These are phyloP conservation scores for Litsea cubeba DNA, from an alignment of 164 flowering plant genomes.

Conservation along the genomic window DNA sequence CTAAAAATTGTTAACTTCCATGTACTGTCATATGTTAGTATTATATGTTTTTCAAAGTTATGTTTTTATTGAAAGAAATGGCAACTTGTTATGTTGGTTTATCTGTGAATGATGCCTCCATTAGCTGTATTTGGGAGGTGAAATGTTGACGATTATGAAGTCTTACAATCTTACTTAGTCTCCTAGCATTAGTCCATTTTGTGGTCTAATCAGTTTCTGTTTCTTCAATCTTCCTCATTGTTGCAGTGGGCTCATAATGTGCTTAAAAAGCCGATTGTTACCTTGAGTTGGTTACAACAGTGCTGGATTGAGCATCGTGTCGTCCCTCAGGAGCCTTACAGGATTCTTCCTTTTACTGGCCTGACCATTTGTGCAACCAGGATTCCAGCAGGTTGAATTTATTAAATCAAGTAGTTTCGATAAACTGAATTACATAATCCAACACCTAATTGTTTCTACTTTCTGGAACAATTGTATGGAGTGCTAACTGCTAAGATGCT, in stretches of 20 bases:
- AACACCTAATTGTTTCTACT: slow-evolving; percentile 7
- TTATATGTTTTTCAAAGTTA: too few relatives aligned
- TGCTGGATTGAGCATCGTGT: slow-evolving; percentile 95
- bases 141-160: background rate
- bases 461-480: slow-evolving; percentile 4
- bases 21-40: background rate
- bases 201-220: background rate
- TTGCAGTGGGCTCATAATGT: slow-evolving; percentile 77
- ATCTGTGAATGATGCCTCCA: background rate
- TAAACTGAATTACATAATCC: background rate
- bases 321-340: slow-evolving; percentile 78
- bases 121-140: background rate
- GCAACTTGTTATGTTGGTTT: background rate
- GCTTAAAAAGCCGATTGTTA: slow-evolving; percentile 78
- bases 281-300: slow-evolving; percentile 66
- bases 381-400: slow-evolving; percentile 61
- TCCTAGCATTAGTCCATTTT: background rate
- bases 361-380: slow-evolving; percentile 71
- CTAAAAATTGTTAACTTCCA: background rate
- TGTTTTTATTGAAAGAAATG: background rate
- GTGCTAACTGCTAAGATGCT: slow-evolving; percentile 16
- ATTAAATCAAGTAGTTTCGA: background rate
- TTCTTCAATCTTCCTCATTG: slow-evolving; percentile 4
- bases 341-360: slow-evolving; percentile 84
- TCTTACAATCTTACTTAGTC: background rate